These are phyloP conservation scores for Leishmania guyanensis DNA, from an alignment of 208 protist species.

Conservation along the genomic window DNA sequence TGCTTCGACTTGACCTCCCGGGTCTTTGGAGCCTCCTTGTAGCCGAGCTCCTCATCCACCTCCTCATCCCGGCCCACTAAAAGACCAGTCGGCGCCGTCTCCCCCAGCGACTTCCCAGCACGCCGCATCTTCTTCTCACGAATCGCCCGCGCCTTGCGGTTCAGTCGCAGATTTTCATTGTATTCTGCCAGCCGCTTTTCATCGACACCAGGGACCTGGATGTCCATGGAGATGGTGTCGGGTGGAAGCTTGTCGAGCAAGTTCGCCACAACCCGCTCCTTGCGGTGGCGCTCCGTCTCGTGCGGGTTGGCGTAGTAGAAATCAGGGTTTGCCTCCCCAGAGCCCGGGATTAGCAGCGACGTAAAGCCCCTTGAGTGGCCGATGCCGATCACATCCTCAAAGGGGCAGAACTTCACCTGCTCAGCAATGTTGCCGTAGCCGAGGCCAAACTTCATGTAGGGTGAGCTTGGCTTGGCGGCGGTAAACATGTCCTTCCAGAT, in stretches of 20 bases:
- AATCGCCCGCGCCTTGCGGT: constrained; percentile 80
- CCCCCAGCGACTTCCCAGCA: constrained; percentile 53
- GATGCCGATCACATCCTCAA: constrained; percentile 91
- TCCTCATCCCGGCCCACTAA: constrained; percentile 67
- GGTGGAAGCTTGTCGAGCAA: constrained; percentile 94
- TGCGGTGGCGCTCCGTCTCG: constrained; percentile 91
- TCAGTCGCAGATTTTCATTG: constrained; percentile 81
- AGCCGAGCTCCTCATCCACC: constrained; percentile 86
- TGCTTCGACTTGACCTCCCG: constrained; percentile 72
- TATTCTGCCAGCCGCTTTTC: constrained; percentile 80
- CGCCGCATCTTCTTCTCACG: constrained; percentile 86
- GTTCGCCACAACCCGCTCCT: constrained; percentile 83
- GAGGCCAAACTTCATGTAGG: constrained; percentile 88
- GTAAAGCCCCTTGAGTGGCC: constrained; percentile 90
- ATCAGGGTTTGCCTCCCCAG: constrained; percentile 92
- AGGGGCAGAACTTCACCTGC: constrained; percentile 85
- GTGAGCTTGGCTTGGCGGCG: constrained; percentile 67
- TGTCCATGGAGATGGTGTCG: constrained; percentile 92
- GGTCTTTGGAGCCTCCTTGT: constrained; percentile 73
- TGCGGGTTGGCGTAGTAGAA: constrained; percentile 94
- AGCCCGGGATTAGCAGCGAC: constrained; percentile 87
- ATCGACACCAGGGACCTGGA: constrained; percentile 84
- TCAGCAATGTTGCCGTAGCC: constrained; percentile 87
- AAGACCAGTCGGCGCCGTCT: constrained; percentile 24
- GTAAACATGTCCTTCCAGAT: constrained; percentile 90